A percentile compares a stretch with the other conserved stretches of the same genome.
Conservation (phyloP, 768 basidiomycete genomes). For the Terana coerulea region DNA sequence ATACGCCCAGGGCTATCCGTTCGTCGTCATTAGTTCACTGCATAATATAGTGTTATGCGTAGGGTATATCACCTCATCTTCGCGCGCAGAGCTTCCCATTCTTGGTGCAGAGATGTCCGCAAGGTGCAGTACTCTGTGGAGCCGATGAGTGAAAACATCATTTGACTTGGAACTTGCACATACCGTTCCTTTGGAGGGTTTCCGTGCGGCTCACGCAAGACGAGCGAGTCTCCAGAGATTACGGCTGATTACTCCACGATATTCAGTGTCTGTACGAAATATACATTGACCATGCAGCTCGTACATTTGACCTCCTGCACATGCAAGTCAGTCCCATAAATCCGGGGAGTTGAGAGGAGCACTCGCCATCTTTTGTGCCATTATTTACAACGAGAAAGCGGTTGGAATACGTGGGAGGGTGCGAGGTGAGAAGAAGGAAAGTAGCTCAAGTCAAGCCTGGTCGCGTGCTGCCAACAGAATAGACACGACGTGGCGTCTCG, state of each 20-base stretch:
- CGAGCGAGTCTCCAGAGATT: conserved; percentile 85
- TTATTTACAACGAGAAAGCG: conserved; percentile 24
- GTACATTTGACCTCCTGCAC: conserved; percentile 38
- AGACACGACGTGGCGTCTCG: conserved; percentile 5
- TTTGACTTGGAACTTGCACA: conserved; percentile 2
- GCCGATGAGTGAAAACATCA: neutral
- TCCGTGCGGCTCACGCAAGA: conserved; percentile 80
- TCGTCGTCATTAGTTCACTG: no score
- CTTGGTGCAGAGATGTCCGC: conserved; percentile 85
- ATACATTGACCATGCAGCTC: conserved; percentile 13
- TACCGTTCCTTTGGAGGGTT: conserved; percentile 90
- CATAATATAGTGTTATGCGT: no score
- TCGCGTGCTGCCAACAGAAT: conserved; percentile 15
- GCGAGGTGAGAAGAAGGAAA: neutral
- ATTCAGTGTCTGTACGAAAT: conserved; percentile 18
- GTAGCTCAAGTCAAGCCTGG: neutral
- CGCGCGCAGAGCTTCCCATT: conserved; percentile 68
- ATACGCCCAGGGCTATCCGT: conserved; percentile 87
- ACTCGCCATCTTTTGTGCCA: conserved; percentile 78
- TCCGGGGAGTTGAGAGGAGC: neutral
- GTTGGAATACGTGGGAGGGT: conserved; percentile 8
- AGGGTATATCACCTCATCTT: conserved; percentile 75
- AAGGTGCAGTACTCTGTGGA: conserved; percentile 75
- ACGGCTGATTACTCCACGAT: conserved; percentile 54
- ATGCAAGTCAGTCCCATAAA: no score